A percentile compares a stretch with the other conserved stretches of the same genome.
Evolutionary conservation across 1,284 basidiomycete species (phyloP).

Genomic region (Apiotrichum brassicae): DNA sequence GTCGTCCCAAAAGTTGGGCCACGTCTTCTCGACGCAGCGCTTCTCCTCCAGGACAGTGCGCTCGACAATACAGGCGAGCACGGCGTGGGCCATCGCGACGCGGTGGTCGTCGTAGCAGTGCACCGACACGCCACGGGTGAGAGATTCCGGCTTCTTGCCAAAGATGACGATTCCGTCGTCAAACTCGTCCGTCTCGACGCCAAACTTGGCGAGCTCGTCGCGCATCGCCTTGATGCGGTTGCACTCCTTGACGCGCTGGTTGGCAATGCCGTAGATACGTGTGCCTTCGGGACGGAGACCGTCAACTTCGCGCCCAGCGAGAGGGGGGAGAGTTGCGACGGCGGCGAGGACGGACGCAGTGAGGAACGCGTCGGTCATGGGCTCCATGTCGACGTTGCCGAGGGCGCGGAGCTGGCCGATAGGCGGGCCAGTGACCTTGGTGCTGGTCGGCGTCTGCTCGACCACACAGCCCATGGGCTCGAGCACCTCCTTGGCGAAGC

Average conservation of each 20-base stretch:
- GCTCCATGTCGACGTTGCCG: slow-evolving; percentile 92
- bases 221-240: slow-evolving; percentile 96
- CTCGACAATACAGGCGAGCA: slow-evolving; percentile 68
- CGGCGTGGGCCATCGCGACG: slow-evolving; percentile 97
- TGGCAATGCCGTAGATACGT: slow-evolving; percentile 90
- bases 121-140: slow-evolving; percentile 66
- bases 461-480: slow-evolving; percentile 93
- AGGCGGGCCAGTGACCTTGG: slow-evolving; percentile 87
- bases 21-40: slow-evolving; percentile 97
- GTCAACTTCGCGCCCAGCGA: slow-evolving; percentile 39
- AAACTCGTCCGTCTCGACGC: slow-evolving; percentile 83
- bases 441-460: slow-evolving; percentile 76
- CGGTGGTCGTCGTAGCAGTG: slow-evolving; percentile 98
- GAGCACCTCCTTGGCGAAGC: slow-evolving; percentile 88
- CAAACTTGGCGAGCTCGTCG: slow-evolving; percentile 92
- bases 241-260: slow-evolving; percentile 97
- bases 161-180: slow-evolving; percentile 89
- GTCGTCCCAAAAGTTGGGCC: slow-evolving; percentile 99
- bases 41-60: slow-evolving; percentile 88
- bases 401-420: slow-evolving; percentile 73
- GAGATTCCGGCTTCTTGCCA: slow-evolving; percentile 60
- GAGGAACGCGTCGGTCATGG: slow-evolving; percentile 99
- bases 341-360: slow-evolving; percentile 89
- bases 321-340: slow-evolving; percentile 59
- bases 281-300: slow-evolving; percentile 53